phyloP scores from a whole-genome alignment of 768 basidiomycete species.

The Psilocybe cubensis region DNA sequence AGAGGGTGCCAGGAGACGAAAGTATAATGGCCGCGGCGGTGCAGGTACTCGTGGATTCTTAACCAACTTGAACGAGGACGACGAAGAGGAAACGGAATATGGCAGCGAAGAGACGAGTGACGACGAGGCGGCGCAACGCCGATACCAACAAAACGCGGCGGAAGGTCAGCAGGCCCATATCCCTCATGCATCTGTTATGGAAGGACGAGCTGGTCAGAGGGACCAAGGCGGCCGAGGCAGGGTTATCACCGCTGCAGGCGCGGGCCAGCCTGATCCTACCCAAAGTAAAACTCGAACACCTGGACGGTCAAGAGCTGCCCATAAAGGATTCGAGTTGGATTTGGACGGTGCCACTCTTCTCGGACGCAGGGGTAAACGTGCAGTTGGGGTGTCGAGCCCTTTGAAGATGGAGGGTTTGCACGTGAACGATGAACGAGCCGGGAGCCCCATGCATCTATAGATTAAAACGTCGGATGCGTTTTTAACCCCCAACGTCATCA shows the following conservation, averaged over 20 bases:
- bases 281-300: neutral
- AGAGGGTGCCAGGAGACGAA: constrained; percentile 87
- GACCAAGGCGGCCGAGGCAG: constrained; percentile 29
- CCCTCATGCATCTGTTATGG: constrained; percentile 21
- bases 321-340: constrained; percentile 77
- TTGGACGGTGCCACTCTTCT: constrained; percentile 86
- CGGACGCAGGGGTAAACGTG: constrained; percentile 55
- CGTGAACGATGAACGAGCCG: constrained; percentile 18
- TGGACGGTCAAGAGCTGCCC: constrained; percentile 2
- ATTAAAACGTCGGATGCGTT: neutral
- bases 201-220: constrained; percentile 40
- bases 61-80: constrained; percentile 90
- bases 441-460: constrained; percentile 19
- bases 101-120: constrained; percentile 46
- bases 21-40: constrained; percentile 78
- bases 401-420: constrained; percentile 25
- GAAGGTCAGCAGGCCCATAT: constrained; percentile 31
- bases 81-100: constrained; percentile 65
- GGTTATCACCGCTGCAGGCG: constrained; percentile 17
- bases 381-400: constrained; percentile 19
- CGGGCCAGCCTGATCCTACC: constrained; percentile 7
- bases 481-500: neutral
- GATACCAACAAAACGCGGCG: constrained; percentile 3
- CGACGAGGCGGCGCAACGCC: constrained; percentile 43
- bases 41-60: constrained; percentile 81